These are phyloP conservation scores for Pichia kudriavzevii DNA, from an alignment of 1,139 yeast genomes.

Conservation along the genomic window DNA sequence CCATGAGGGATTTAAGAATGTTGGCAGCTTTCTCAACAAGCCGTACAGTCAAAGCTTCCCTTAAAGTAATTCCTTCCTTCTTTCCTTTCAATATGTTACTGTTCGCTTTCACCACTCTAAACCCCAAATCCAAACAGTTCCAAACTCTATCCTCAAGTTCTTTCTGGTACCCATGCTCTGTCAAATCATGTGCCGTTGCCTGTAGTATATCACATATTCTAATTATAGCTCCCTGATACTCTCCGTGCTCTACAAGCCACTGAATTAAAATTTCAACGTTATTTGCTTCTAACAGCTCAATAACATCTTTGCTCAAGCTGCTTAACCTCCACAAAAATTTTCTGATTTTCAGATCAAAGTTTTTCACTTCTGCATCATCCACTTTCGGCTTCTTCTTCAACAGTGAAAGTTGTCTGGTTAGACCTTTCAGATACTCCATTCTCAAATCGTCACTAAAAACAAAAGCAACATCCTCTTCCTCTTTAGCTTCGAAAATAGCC, in stretches of 20 bases:
- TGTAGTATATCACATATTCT: constrained; percentile 18
- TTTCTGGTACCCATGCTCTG: constrained; percentile 3
- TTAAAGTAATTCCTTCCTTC: constrained; percentile 14
- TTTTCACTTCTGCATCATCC: neutral
- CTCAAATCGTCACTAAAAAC: constrained; percentile 24
- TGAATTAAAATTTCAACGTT: constrained; percentile 27
- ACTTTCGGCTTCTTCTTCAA: neutral
- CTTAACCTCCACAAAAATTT: constrained; percentile 16
- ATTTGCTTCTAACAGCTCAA: constrained; percentile 25
- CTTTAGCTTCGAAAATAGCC: too few relatives aligned
- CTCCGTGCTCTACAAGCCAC: constrained; percentile 14
- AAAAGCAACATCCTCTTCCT: too few relatives aligned
- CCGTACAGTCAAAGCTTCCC: constrained; percentile 21
- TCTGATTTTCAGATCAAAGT: constrained; percentile 9
- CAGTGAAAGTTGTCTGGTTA: constrained; percentile 5
- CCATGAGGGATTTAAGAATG: constrained; percentile 24
- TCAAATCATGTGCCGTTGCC: constrained; percentile 19
- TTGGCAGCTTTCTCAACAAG: constrained; percentile 24
- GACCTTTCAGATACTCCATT: constrained; percentile 30
- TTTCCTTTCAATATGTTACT: constrained; percentile 1
- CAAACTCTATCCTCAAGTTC: constrained; percentile 22
- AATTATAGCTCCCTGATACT: constrained; percentile 16
- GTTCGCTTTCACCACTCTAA: constrained; percentile 30
- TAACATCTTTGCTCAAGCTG: constrained; percentile 21
- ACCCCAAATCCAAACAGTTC: constrained; percentile 32